Evolutionary conservation across 139 green algal genomes (phyloP).

Genomic region (Astrephomene gubernaculifera): DNA sequence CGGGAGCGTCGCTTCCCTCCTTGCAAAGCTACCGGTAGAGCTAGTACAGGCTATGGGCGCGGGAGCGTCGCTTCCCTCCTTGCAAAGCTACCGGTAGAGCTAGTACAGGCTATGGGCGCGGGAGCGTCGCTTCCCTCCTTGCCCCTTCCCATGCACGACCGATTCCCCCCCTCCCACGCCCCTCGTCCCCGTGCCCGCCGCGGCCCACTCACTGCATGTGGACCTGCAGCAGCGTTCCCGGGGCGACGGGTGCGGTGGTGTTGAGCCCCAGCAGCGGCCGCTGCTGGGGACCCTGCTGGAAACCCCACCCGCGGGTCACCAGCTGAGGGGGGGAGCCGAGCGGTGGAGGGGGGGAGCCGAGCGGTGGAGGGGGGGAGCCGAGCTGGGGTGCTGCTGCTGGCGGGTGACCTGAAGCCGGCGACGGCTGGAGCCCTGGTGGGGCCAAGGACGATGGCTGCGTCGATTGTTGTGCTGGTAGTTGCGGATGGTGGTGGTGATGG

Average conservation of each 20-base stretch:
- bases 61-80: too few relatives aligned
- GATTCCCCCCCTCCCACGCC: not conserved
- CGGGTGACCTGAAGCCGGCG: not conserved
- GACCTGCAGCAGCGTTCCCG: constrained; percentile 19
- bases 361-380: not conserved
- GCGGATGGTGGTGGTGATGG: not conserved
- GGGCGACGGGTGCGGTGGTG: not conserved
- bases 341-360: not conserved
- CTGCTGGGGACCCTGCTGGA: constrained; percentile 32
- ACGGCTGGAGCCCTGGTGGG: not conserved
- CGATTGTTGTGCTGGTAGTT: not conserved
- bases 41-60: too few relatives aligned
- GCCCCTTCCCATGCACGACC: not conserved
- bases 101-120: too few relatives aligned
- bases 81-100: too few relatives aligned
- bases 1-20: too few relatives aligned
- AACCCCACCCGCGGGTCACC: constrained; percentile 37
- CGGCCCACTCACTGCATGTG: constrained; percentile 28
- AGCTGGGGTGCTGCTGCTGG: not conserved
- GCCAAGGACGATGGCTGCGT: not conserved
- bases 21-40: too few relatives aligned
- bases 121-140: not conserved
- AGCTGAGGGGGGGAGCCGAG: not conserved
- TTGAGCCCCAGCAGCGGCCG: not conserved
- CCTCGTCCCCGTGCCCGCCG: not conserved